Conservation (phyloP, 2,329 filamentous ascomycete genomes). For the Cytospora schulzeri region DNA sequence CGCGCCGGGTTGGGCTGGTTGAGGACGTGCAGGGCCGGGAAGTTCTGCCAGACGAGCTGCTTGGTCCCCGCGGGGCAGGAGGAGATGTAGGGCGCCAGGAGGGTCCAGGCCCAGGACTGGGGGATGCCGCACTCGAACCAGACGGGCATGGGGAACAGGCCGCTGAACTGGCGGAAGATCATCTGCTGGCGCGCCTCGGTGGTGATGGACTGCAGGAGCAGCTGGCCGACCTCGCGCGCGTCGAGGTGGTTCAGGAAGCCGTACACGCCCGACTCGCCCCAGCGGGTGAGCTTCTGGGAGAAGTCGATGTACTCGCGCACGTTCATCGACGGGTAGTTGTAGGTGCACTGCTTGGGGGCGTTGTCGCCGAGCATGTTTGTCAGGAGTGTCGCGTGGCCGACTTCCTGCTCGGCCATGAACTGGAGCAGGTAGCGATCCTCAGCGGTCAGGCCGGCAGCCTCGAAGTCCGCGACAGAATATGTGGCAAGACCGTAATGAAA, state of each 20-base stretch:
- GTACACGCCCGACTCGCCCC: slow-evolving; percentile 77
- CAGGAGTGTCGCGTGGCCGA: slow-evolving; percentile 75
- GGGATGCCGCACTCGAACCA: slow-evolving; percentile 82
- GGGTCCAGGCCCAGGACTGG: slow-evolving; percentile 83
- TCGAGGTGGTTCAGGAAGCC: slow-evolving; percentile 80
- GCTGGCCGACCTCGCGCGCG: slow-evolving; percentile 70
- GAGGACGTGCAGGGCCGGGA: slow-evolving; percentile 68
- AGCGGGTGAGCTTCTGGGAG: slow-evolving; percentile 81
- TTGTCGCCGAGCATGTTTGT: slow-evolving; percentile 74
- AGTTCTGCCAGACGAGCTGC: slow-evolving; percentile 82
- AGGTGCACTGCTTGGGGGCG: slow-evolving; percentile 75
- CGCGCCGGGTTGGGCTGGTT: slow-evolving; percentile 78
- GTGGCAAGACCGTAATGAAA: slow-evolving; percentile 75
- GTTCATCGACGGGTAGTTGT: slow-evolving; percentile 77
- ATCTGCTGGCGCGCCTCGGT: slow-evolving; percentile 82
- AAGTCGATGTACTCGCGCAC: slow-evolving; percentile 82
- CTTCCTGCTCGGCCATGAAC: slow-evolving; percentile 77
- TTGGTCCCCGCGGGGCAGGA: slow-evolving; percentile 74
- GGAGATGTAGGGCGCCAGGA: slow-evolving; percentile 79
- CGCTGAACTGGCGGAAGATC: slow-evolving; percentile 81
- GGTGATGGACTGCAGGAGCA: slow-evolving; percentile 75
- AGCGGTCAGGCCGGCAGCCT: slow-evolving; percentile 65
- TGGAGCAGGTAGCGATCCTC: slow-evolving; percentile 72
- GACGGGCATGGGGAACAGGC: slow-evolving; percentile 78
- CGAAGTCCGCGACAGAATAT: slow-evolving; percentile 71